Evolutionary conservation across 169 alveolate genomes (phyloP).

Genomic region (Eimeria sp.): DNA sequence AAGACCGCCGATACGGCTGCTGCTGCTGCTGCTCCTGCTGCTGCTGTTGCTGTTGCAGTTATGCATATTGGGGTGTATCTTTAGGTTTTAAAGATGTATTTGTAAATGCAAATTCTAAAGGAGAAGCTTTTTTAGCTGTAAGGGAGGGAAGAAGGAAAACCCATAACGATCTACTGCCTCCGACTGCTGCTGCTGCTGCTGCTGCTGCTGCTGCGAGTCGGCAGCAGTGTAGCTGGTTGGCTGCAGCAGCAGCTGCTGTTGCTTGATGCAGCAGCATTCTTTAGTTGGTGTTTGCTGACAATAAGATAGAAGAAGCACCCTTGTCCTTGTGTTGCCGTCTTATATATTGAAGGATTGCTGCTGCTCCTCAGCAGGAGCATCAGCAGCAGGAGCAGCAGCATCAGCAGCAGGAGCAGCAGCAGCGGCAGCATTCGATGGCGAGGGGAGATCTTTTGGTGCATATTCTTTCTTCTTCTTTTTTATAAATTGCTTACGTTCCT

Average conservation of each 20-base stretch:
- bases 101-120: background rate
- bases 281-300: background rate
- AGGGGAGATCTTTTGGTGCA: background rate
- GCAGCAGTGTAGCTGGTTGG: constrained; percentile 56
- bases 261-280: background rate
- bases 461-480: background rate
- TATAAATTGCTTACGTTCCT: no score
- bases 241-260: constrained; percentile 36
- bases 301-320: background rate
- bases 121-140: background rate
- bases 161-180: background rate
- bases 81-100: background rate
- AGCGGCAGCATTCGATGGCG: background rate
- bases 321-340: background rate
- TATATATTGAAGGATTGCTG: background rate
- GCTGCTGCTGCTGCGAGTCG: constrained; percentile 34
- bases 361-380: background rate
- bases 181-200: constrained; percentile 52
- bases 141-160: background rate
- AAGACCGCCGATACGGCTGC: constrained; percentile 19
- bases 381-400: constrained; percentile 32
- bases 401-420: background rate
- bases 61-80: background rate
- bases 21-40: background rate
- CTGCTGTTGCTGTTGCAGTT: background rate